These are phyloP conservation scores for Colletotrichum siamense DNA, from an alignment of 2,329 filamentous ascomycete genomes.

Conservation along the genomic window DNA sequence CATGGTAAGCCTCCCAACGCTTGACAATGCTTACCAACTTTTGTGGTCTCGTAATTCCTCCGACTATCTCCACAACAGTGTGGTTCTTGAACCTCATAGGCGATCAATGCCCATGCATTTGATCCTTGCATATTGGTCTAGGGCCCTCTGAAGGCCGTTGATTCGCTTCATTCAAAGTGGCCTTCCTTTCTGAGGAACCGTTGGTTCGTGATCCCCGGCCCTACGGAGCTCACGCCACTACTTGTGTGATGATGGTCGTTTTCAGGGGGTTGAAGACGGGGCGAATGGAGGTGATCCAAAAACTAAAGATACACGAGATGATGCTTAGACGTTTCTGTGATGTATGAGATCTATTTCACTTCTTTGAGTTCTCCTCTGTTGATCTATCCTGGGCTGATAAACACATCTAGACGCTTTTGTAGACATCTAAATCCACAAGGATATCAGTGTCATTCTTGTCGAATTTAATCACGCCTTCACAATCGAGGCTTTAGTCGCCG, in stretches of 20 bases:
- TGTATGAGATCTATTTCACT: background rate
- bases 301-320: rapidly evolving
- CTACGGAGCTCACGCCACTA: background rate
- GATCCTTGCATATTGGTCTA: background rate
- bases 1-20: background rate
- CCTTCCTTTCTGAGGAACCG: background rate
- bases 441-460: too few relatives aligned
- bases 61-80: background rate
- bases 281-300: background rate
- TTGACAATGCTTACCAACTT: background rate
- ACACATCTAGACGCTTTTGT: too few relatives aligned
- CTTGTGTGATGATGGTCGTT: background rate
- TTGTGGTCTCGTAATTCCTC: background rate
- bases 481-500: too few relatives aligned
- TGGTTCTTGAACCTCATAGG: background rate
- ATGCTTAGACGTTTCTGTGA: background rate
- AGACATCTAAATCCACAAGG: too few relatives aligned
- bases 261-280: background rate
- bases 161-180: background rate
- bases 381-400: too few relatives aligned
- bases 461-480: too few relatives aligned
- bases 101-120: background rate
- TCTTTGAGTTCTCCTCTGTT: too few relatives aligned
- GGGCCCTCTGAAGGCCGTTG: background rate
- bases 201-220: background rate